Evolutionary conservation across 257 asterid species (phyloP).

Genomic region (Solanum chaucha): DNA sequence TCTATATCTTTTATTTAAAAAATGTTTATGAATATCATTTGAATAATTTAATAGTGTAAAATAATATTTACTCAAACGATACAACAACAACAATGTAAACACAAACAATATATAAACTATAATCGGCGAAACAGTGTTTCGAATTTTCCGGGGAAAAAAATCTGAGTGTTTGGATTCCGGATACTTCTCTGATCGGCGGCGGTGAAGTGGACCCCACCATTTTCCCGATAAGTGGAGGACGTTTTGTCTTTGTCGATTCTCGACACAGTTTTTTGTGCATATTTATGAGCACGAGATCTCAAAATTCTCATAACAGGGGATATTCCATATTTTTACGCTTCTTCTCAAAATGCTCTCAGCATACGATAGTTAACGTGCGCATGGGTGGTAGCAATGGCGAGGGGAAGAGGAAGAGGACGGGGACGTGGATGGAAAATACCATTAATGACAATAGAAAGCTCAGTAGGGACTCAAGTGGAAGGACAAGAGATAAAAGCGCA

Average conservation of each 20-base stretch:
- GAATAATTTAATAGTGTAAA: background rate
- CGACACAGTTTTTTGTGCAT: conserved; percentile 6
- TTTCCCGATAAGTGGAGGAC: conserved; percentile 18
- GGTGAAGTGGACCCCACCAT: conserved; percentile 20
- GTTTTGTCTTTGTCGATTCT: conserved; percentile 23
- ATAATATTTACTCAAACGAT: background rate
- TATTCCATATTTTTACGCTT: too few relatives aligned
- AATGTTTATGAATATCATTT: background rate
- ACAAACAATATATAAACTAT: background rate
- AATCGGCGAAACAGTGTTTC: background rate
- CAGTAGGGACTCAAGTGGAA: too few relatives aligned
- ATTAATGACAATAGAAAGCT: too few relatives aligned
- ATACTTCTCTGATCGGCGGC: conserved; percentile 4
- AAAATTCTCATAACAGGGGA: background rate
- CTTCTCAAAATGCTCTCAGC: too few relatives aligned
- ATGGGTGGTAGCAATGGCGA: too few relatives aligned
- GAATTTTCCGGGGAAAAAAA: background rate
- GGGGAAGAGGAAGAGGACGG: too few relatives aligned
- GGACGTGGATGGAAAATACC: too few relatives aligned
- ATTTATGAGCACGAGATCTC: conserved; percentile 50
- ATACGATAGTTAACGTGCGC: too few relatives aligned
- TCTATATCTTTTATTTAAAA: too few relatives aligned
- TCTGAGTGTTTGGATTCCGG: background rate
- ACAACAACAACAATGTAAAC: background rate
- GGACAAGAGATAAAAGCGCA: too few relatives aligned